Conservation (phyloP, 208 protist species). For the Trypanosoma conorhini region DNA sequence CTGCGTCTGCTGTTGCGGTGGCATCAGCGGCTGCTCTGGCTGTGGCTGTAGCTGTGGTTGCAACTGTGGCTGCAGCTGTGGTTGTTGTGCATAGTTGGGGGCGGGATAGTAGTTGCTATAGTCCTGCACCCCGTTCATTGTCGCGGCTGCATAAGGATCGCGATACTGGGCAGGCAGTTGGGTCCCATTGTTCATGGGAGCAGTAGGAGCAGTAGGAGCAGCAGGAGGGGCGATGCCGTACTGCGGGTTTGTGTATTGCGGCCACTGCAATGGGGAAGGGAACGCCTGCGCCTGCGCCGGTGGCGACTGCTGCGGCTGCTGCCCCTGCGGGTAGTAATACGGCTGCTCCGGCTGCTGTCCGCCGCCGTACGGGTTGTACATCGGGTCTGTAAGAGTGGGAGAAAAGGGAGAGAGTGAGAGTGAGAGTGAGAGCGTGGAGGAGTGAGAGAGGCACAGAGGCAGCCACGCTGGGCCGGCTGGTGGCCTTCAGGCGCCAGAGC, state of each 20-base stretch:
- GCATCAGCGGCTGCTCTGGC: conserved; percentile 10
- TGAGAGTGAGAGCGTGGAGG: no score
- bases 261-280: neutral
- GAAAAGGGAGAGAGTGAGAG: conserved; percentile 24
- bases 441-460: conserved; percentile 6
- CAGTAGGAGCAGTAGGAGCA: neutral
- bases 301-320: neutral
- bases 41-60: neutral
- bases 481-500: no score
- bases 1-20: neutral
- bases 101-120: conserved; percentile 15
- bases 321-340: neutral
- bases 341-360: conserved; percentile 6
- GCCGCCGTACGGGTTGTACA: conserved; percentile 23
- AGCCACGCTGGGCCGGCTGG: no score
- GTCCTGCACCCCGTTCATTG: neutral
- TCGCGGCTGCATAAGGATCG: neutral
- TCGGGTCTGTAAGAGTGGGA: neutral
- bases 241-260: conserved; percentile 2
- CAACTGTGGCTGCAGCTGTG: conserved; percentile 17
- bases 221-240: neutral
- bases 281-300: neutral
- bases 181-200: neutral
- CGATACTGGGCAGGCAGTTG: neutral
- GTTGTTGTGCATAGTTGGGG: conserved; percentile 14